phyloP scores from a whole-genome alignment of 441 rosid species.

The Bocquillonia castaneifolia region DNA sequence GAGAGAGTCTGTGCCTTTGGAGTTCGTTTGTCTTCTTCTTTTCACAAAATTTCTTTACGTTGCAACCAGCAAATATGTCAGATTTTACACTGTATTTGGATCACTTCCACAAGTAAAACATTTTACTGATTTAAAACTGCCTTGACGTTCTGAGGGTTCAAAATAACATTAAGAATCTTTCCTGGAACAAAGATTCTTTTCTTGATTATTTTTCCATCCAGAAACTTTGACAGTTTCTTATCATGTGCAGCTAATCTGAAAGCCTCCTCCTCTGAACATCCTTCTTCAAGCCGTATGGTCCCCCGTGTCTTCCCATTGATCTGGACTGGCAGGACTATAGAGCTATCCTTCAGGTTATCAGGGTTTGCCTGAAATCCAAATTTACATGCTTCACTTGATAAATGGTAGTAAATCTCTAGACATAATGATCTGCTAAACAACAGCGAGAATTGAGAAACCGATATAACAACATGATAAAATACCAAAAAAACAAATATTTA shows the following conservation, averaged over 20 bases:
- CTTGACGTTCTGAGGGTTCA: conserved; percentile 56
- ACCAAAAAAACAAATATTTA: conserved; percentile 17
- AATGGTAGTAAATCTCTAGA: background rate
- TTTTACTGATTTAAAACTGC: conserved; percentile 29
- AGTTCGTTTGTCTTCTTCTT: no score
- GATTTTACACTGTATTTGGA: background rate
- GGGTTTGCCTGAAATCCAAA: conserved; percentile 56
- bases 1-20: no score
- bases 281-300: conserved; percentile 77
- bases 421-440: background rate
- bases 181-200: conserved; percentile 79
- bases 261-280: conserved; percentile 80
- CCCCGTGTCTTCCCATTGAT: conserved; percentile 95
- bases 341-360: conserved; percentile 57
- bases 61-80: no score
- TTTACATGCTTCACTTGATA: conserved; percentile 1
- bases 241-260: conserved; percentile 57
- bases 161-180: conserved; percentile 77
- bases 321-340: conserved; percentile 72
- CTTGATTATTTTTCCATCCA: conserved; percentile 58
- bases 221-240: conserved; percentile 56
- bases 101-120: background rate
- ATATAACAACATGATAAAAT: background rate
- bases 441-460: background rate
- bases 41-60: no score